Base-by-base conservation (phyloP, 768 basidiomycete genomes). In the Leccinum boreale region DNA sequence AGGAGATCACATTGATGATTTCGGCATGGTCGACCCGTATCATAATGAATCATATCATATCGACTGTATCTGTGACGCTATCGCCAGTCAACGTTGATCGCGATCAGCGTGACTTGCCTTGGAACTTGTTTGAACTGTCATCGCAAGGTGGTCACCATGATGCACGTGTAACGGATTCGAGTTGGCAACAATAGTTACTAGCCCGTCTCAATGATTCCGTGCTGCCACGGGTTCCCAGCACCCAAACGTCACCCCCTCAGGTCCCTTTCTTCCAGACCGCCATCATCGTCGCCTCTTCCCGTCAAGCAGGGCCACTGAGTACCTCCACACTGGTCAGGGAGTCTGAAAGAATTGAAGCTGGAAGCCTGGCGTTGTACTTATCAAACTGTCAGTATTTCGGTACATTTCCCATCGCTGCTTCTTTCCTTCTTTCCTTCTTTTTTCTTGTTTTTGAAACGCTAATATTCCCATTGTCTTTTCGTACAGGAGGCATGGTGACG, bases 81-180 rank as follows among this genome's bases (percentile, higher is more conserved):
- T 15, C 35, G 15, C 15, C 6, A 35, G 35, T 35, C 28, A 28
- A 28, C 28, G 28, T 28, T 28, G 28, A 28, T 28, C 28, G 28
- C 7, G 12, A 35, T 14, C 35, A 35, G 15, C 35, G 35, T 35
- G 14, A 15, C 35, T 39, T 39, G 17, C 36, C 36, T 39, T 17
- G 39, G 39, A 42, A n/a, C n/a, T n/a, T 42, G 39, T 42, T 42
- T 42, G 39, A 42, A n/a, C 39, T 39, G 35, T 35, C 19, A 17
- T 14, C 9, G 28, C 10, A 36, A 36, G 15, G 11, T 14, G 60
- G 23, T 51, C 23, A 53, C 15, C 15, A 60, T 19, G 52, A 60
- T n/a, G 52, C 59, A 67, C 65, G 66, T 69, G 67, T 48, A n/a
- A 46, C 36, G 21, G 7, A 26, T 50, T 44, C 48, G 12, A 47